Evolutionary conservation across 805 yeast species (phyloP).

Genomic region (Ogataea dorogensis): DNA sequence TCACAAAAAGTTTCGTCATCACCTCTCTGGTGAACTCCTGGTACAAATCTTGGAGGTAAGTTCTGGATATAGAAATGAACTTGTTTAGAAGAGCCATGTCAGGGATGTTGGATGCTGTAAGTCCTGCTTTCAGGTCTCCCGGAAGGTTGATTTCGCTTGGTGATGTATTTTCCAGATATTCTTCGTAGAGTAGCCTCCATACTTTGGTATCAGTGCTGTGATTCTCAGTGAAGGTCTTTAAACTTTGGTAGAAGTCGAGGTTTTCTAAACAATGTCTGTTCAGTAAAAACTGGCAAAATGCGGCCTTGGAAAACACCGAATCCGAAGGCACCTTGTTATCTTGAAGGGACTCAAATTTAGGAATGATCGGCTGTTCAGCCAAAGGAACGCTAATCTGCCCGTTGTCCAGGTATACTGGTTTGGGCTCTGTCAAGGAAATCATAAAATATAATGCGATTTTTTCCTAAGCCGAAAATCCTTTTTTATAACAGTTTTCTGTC

Average conservation of each 20-base stretch:
- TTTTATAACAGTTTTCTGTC: conserved; percentile 13
- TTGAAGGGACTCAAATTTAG: conserved; percentile 30
- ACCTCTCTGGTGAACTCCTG: conserved; percentile 30
- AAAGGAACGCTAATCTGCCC: not conserved
- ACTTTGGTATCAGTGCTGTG: conserved; percentile 15
- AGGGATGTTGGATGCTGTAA: conserved; percentile 23
- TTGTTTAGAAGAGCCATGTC: conserved; percentile 15
- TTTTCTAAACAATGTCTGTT: conserved; percentile 36
- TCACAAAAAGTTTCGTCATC: conserved; percentile 9
- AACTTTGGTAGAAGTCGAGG: conserved; percentile 33
- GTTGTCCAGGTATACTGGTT: not conserved
- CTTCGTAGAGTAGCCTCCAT: conserved; percentile 29
- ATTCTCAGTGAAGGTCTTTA: conserved; percentile 20
- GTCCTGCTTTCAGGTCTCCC: conserved; percentile 22
- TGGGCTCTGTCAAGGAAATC: conserved; percentile 5
- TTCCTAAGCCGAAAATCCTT: not conserved
- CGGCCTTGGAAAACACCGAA: conserved; percentile 24
- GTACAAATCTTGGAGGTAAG: conserved; percentile 30
- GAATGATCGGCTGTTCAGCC: conserved; percentile 17
- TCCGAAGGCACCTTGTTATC: conserved; percentile 25
- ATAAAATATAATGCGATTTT: conserved; percentile 1
- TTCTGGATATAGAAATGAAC: conserved; percentile 23
- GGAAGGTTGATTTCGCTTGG: conserved; percentile 36
- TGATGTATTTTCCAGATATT: conserved; percentile 28
- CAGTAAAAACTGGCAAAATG: conserved; percentile 30